Conservation (phyloP, 2,329 filamentous ascomycete genomes). For the Talaromyces sp. region DNA sequence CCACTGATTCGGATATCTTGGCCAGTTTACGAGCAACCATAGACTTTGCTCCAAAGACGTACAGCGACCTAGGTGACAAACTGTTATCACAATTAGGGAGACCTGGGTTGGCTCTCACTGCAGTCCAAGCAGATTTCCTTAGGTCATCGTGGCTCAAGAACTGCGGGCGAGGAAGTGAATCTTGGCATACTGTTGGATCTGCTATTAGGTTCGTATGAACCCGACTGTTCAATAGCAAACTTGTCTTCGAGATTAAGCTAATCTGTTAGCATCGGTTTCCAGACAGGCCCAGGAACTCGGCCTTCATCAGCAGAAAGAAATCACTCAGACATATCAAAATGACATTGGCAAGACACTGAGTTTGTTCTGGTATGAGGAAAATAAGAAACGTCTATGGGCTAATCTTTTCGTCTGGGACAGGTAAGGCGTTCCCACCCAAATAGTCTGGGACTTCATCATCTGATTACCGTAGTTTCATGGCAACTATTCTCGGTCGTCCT, state of each 20-base stretch:
- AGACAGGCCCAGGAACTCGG: neutral
- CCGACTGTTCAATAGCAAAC: too few relatives aligned
- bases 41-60: neutral
- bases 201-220: too few relatives aligned
- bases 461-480: neutral
- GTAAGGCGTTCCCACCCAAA: neutral
- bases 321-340: neutral
- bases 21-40: too few relatives aligned
- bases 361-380: neutral
- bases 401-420: neutral
- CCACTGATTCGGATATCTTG: too few relatives aligned
- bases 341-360: neutral
- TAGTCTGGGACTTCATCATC: neutral
- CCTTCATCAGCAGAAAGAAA: neutral
- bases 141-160: neutral
- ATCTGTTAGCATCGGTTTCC: too few relatives aligned
- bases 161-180: neutral
- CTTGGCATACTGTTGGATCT: neutral
- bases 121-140: neutral
- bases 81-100: neutral
- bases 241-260: too few relatives aligned
- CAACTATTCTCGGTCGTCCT: neutral
- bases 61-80: neutral
- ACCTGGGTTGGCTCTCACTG: neutral
- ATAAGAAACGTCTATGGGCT: neutral